Conservation (phyloP, 768 basidiomycete species). For the Boletus eberwhitei region DNA sequence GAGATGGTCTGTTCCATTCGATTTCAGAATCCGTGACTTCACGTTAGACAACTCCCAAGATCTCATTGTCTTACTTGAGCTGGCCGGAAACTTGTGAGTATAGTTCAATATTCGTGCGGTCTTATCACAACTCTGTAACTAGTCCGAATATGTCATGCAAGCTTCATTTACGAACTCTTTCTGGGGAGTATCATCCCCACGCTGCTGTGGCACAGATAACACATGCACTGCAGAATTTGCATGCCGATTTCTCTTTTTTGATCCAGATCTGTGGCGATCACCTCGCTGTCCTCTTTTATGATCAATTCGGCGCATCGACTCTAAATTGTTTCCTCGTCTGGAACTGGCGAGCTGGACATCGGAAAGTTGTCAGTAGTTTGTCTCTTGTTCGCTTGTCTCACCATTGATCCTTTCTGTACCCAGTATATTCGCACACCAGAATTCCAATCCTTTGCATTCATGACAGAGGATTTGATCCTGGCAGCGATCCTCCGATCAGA, state of each 20-base stretch:
- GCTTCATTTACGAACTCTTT: constrained; percentile 30
- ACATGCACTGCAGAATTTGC: constrained; percentile 1
- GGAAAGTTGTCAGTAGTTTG: constrained; percentile 26
- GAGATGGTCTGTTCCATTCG: constrained; percentile 28
- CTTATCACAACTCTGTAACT: not conserved
- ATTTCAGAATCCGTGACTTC: constrained; percentile 34
- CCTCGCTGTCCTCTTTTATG: constrained; percentile 29
- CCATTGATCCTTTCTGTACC: constrained; percentile 1
- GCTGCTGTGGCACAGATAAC: constrained; percentile 14
- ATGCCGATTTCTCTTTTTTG: constrained; percentile 16
- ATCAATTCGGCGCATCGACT: constrained; percentile 3
- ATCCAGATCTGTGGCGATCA: constrained; percentile 33
- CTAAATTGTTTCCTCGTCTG: constrained; percentile 27
- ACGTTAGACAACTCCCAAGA: constrained; percentile 36
- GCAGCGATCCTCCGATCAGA: constrained; percentile 12
- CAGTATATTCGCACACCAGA: constrained; percentile 21
- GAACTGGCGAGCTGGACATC: constrained; percentile 33
- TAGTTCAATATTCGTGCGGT: not conserved
- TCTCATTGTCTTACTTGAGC: constrained; percentile 32
- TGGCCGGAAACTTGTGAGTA: constrained; percentile 20
- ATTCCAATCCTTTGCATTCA: constrained; percentile 34
- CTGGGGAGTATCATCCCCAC: constrained; percentile 29
- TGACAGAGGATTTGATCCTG: constrained; percentile 31
- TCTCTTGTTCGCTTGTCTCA: not conserved
- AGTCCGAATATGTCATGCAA: constrained; percentile 21